Evolutionary conservation across 805 yeast genomes (phyloP).

Genomic region (Diddensiella caesifluorescens): DNA sequence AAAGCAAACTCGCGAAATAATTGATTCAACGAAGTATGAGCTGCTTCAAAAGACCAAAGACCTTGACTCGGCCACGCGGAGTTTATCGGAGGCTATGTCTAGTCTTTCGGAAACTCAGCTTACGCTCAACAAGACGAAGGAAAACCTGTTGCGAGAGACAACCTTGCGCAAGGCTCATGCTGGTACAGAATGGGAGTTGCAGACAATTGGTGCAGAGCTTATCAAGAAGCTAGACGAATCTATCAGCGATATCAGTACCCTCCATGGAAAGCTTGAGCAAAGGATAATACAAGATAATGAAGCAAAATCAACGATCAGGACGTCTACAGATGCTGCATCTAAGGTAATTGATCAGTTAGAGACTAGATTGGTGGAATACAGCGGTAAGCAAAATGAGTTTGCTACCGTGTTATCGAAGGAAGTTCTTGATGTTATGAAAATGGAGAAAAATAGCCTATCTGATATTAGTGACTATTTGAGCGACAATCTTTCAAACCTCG

Average conservation of each 20-base stretch:
- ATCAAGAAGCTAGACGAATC: slow-evolving; percentile 23
- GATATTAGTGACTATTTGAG: slow-evolving; percentile 11
- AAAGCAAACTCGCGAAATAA: slow-evolving; percentile 33
- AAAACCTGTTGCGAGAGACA: slow-evolving; percentile 22
- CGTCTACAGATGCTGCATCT: neutral
- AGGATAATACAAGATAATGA: slow-evolving; percentile 13
- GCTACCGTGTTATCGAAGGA: slow-evolving; percentile 3
- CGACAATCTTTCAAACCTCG: slow-evolving; percentile 13
- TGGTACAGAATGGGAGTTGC: slow-evolving; percentile 27
- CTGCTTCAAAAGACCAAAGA: slow-evolving; percentile 10
- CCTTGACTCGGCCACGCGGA: slow-evolving; percentile 12
- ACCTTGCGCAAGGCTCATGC: slow-evolving; percentile 26
- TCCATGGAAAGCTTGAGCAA: slow-evolving; percentile 20
- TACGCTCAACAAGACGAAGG: slow-evolving; percentile 5
- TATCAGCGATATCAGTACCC: slow-evolving; percentile 16
- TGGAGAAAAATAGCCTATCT: slow-evolving; percentile 7
- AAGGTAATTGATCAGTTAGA: neutral
- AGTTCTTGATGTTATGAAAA: slow-evolving; percentile 3
- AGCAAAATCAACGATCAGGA: slow-evolving; percentile 4
- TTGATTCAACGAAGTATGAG: slow-evolving; percentile 11
- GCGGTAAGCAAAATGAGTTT: slow-evolving; percentile 8
- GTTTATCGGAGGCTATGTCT: slow-evolving; percentile 7
- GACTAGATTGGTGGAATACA: slow-evolving; percentile 5
- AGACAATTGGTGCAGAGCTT: slow-evolving; percentile 23
- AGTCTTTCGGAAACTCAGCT: slow-evolving; percentile 5